These are phyloP conservation scores for Fusarium sp. DNA, from an alignment of 2,329 filamentous ascomycete genomes.

Conservation along the genomic window DNA sequence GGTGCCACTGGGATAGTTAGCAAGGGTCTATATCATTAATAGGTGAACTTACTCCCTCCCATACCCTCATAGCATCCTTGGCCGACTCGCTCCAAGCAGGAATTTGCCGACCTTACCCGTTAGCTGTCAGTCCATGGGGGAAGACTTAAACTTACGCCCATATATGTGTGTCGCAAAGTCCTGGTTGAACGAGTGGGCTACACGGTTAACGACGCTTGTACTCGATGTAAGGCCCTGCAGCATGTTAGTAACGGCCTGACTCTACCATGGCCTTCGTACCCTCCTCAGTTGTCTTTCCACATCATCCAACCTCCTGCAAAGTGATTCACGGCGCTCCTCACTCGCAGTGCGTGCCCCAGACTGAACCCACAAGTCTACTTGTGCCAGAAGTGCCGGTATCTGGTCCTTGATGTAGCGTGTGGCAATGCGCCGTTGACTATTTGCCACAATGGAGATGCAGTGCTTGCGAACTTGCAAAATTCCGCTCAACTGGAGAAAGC, in stretches of 20 bases:
- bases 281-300: constrained; percentile 48
- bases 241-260: constrained; percentile 2
- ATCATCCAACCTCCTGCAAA: constrained; percentile 48
- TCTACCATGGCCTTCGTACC: constrained; percentile 37
- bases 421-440: constrained; percentile 53
- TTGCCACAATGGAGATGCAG: constrained; percentile 59
- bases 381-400: constrained; percentile 55
- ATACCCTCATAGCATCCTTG: constrained; percentile 43
- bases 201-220: neutral
- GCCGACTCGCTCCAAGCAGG: constrained; percentile 39
- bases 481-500: constrained; percentile 55
- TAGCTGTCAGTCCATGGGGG: neutral
- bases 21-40: neutral
- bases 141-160: constrained; percentile 2
- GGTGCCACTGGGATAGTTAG: constrained; percentile 46
- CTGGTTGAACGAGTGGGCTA: constrained; percentile 6
- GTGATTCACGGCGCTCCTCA: constrained; percentile 51
- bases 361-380: constrained; percentile 58
- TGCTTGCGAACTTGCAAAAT: constrained; percentile 56
- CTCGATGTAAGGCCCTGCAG: constrained; percentile 42
- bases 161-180: constrained; percentile 28
- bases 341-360: constrained; percentile 53
- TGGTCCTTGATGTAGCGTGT: constrained; percentile 54
- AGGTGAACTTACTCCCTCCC: constrained; percentile 50
- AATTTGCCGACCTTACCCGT: neutral